Conservation (phyloP, 2,329 filamentous ascomycete genomes). For the Aureobasidium sp. region DNA sequence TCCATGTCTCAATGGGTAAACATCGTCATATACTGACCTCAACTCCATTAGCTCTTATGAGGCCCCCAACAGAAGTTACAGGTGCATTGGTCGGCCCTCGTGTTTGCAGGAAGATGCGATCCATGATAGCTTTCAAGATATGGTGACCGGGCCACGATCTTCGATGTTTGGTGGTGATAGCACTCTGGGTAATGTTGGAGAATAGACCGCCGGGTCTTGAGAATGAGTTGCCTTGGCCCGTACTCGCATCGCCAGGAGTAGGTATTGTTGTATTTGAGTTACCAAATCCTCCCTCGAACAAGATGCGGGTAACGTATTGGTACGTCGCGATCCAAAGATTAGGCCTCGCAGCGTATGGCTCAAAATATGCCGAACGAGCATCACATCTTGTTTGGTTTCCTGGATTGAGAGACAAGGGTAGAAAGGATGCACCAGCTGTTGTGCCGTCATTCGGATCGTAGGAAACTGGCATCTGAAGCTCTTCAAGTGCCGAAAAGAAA, state of each 20-base stretch:
- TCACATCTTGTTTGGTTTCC: slow-evolving; percentile 31
- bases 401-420: slow-evolving; percentile 29
- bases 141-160: not conserved
- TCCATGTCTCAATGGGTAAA: too few species aligned
- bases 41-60: slow-evolving; percentile 11
- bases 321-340: slow-evolving; percentile 30
- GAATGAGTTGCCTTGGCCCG: slow-evolving; percentile 15
- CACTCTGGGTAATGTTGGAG: not conserved
- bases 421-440: slow-evolving; percentile 30
- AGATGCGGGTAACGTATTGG: slow-evolving; percentile 28
- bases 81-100: not conserved
- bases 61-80: not conserved
- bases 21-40: slow-evolving; percentile 6
- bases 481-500: slow-evolving; percentile 29
- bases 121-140: not conserved
- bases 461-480: slow-evolving; percentile 28
- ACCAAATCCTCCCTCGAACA: slow-evolving; percentile 19
- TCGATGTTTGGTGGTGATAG: not conserved
- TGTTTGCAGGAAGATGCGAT: not conserved
- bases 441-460: slow-evolving; percentile 30
- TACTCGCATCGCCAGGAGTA: slow-evolving; percentile 4
- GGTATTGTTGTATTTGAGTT: slow-evolving; percentile 14
- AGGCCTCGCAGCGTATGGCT: slow-evolving; percentile 23
- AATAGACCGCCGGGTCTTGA: not conserved
- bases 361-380: slow-evolving; percentile 32